Conservation (phyloP, 176 grass and related monocot species). For the Bonia amplexicaulis region DNA sequence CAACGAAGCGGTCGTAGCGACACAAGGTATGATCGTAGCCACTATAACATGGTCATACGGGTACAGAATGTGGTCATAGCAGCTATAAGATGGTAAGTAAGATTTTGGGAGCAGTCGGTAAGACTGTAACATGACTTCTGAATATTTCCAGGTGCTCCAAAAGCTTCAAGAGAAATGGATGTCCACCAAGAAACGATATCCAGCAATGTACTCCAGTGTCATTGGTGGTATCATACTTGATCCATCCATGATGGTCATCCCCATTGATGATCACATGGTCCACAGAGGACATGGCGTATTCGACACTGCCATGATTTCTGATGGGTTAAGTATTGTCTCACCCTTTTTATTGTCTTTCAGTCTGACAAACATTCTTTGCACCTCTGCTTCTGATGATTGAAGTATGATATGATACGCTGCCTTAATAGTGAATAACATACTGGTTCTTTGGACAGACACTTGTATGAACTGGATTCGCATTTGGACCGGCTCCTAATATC, state of each 20-base stretch:
- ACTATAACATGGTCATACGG: too few relatives aligned
- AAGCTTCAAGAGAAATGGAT: slow-evolving; percentile 51
- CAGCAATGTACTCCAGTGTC: slow-evolving; percentile 72
- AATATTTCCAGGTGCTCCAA: slow-evolving; percentile 33
- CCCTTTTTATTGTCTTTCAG: not conserved
- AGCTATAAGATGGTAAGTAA: too few relatives aligned
- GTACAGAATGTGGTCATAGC: too few relatives aligned
- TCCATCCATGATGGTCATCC: slow-evolving; percentile 59
- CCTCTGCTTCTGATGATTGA: not conserved
- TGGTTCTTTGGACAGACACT: not conserved
- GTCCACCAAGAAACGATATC: slow-evolving; percentile 18
- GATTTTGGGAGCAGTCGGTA: too few relatives aligned
- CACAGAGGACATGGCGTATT: slow-evolving; percentile 75
- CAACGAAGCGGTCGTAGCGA: too few relatives aligned
- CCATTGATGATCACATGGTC: slow-evolving; percentile 74
- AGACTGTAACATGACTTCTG: not conserved
- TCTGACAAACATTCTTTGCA: not conserved
- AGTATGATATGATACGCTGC: not conserved
- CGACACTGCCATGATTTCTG: slow-evolving; percentile 59
- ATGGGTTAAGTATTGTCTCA: slow-evolving; percentile 9
- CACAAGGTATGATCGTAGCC: too few relatives aligned
- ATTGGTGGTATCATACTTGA: slow-evolving; percentile 55
- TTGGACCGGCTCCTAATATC: slow-evolving; percentile 60
- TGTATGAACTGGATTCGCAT: slow-evolving; percentile 63
- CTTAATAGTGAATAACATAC: not conserved